These are phyloP conservation scores for Boletus chippewaensis DNA, from an alignment of 1,284 basidiomycete species.

Conservation along the genomic window DNA sequence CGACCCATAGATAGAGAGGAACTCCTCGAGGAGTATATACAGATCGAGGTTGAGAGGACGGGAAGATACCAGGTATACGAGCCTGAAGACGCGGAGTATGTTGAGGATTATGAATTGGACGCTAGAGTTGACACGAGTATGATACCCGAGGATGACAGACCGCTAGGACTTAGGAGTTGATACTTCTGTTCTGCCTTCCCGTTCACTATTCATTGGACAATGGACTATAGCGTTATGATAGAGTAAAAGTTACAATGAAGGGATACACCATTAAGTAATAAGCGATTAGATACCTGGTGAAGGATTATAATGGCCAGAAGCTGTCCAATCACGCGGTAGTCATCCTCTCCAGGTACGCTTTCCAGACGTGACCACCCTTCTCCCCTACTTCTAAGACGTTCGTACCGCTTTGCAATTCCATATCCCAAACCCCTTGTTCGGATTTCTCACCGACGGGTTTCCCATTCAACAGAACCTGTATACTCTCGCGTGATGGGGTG, in stretches of 20 bases:
- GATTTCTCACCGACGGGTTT: constrained; percentile 37
- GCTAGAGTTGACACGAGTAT: not conserved
- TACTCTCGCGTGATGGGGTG: constrained; percentile 39
- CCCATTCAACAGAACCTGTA: constrained; percentile 51
- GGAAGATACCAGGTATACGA: constrained; percentile 59
- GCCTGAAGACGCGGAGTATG: constrained; percentile 39
- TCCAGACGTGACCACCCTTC: constrained; percentile 58
- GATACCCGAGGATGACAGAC: constrained; percentile 20
- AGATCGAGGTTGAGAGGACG: constrained; percentile 43
- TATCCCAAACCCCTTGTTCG: constrained; percentile 46
- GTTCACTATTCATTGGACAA: constrained; percentile 7
- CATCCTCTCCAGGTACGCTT: constrained; percentile 49
- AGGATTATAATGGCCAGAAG: constrained; percentile 3
- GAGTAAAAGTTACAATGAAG: constrained; percentile 24
- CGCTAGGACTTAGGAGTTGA: constrained; percentile 19
- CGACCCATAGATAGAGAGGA: constrained; percentile 52
- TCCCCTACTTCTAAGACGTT: constrained; percentile 66
- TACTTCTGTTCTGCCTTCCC: not conserved
- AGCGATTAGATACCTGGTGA: constrained; percentile 24
- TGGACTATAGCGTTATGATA: constrained; percentile 20
- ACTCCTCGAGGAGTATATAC: constrained; percentile 52
- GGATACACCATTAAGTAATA: constrained; percentile 33
- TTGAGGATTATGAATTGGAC: constrained; percentile 26
- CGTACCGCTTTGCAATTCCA: constrained; percentile 46
- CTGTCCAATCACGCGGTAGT: constrained; percentile 17